Evolutionary conservation across 1,284 basidiomycete species (phyloP), one percentile per base, ranked within the genome.

Genomic region (Boletus smithii): DNA sequence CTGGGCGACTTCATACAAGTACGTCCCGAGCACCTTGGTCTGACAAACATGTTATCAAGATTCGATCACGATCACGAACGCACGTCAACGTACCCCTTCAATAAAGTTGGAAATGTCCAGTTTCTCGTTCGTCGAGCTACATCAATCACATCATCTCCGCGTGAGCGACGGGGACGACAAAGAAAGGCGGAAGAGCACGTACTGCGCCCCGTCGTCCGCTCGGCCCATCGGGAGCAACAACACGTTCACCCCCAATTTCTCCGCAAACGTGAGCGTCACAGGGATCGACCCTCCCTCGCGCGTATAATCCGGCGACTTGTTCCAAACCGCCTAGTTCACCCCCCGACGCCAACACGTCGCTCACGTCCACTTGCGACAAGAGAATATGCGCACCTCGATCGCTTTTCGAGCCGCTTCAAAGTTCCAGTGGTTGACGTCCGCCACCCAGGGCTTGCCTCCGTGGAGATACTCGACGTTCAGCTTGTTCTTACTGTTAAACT

Each of bases 241-340:
- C 8, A 97, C 88, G 56, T 90, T 90, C 31, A 87, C 83, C 22
- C 81, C 80, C 41, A 97, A 73, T 40, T 83, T 80, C 65, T 98
- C 92, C 16, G 94, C 91, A 68, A 99, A 97, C 4, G 94, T 97
- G 49, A 99, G 78, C 6, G 95, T 97, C 40, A 98, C 92, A 0
- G 95, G 95, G 58, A 98, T 97, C 2, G 91, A 95, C 2, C 95
- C 94, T 49, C 97, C 95, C 71, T 99, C 95, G 41, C 93, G 81
- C 1, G 90, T 95, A 61, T 92, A 77, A 66, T 97, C 91, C 2
- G 94, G 94, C 26, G 82, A 80, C 65, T 83, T 79, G 42, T 84
- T 80, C 70, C 94, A 97, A 11, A 97, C 75, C 8, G 77, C 75
- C 81, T 93, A 33, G 20, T 26, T 50, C 22, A 22, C 31, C 24